Conservation (phyloP, 148 eudicot species). For the Bassia scoparia region DNA sequence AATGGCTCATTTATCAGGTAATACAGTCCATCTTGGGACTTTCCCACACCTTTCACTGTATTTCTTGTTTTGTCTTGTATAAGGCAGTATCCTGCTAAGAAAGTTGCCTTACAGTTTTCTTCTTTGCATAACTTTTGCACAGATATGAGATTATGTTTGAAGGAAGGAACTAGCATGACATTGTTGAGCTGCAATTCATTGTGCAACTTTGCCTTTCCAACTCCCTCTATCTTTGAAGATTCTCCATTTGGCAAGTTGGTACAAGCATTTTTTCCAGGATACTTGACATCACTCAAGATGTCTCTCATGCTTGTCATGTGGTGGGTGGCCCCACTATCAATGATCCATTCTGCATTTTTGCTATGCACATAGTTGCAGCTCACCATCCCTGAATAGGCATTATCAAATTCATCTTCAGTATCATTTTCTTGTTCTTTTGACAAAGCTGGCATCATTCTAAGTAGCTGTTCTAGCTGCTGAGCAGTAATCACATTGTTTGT, state of each 20-base stretch:
- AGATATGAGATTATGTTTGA: not conserved
- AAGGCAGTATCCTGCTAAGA: not conserved
- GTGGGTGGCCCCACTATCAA: not conserved
- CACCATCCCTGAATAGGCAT: not conserved
- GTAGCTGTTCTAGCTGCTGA: not conserved
- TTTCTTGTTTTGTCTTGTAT: not conserved
- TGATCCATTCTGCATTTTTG: not conserved
- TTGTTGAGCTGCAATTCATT: not conserved
- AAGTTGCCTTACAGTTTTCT: not conserved
- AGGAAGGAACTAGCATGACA: not conserved
- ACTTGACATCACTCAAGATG: not conserved
- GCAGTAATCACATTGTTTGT: not conserved
- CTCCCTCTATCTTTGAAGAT: not conserved
- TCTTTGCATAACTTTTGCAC: not conserved
- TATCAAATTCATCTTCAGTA: not conserved
- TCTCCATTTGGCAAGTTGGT: not conserved
- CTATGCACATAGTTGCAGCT: not conserved
- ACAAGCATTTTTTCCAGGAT: not conserved
- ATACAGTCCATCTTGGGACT: not conserved
- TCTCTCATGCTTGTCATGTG: not conserved
- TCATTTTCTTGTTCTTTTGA: not conserved
- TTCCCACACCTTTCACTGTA: not conserved
- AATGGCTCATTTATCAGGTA: not conserved
- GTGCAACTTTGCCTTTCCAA: not conserved
- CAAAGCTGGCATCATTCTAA: not conserved